Conservation (phyloP, 108 stramenopile genomes). For the Conticribra guillardii region DNA sequence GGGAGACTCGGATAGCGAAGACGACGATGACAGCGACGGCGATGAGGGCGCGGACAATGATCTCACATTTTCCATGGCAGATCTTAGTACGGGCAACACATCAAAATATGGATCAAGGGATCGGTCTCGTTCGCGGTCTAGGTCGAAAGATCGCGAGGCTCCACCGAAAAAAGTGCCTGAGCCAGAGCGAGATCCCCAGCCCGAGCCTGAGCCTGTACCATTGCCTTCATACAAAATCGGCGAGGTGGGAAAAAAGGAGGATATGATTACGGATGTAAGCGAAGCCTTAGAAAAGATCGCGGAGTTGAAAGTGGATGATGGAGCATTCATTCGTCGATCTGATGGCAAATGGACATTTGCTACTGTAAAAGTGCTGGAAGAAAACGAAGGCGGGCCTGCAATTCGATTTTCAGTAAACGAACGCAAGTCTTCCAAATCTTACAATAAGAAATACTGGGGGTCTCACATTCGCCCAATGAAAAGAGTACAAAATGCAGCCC, state of each 20-base stretch:
- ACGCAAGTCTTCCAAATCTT: slow-evolving; percentile 45
- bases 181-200: neutral
- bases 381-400: slow-evolving; percentile 28
- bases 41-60: slow-evolving; percentile 30
- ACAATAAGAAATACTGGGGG: slow-evolving; percentile 49
- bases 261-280: slow-evolving; percentile 37
- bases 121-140: slow-evolving; percentile 39
- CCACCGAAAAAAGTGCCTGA: slow-evolving; percentile 1
- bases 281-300: slow-evolving; percentile 24
- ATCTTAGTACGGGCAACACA: slow-evolving; percentile 18
- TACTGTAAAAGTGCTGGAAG: slow-evolving; percentile 35
- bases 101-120: slow-evolving; percentile 17
- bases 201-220: slow-evolving; percentile 8
- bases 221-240: slow-evolving; percentile 37
- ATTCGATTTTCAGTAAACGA: slow-evolving; percentile 44
- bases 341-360: slow-evolving; percentile 56
- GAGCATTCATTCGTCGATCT: slow-evolving; percentile 48
- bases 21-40: slow-evolving; percentile 31
- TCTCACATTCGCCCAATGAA: slow-evolving; percentile 49
- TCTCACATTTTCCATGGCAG: slow-evolving; percentile 42
- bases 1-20: slow-evolving; percentile 42
- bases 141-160: slow-evolving; percentile 27
- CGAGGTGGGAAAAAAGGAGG: slow-evolving; percentile 27
- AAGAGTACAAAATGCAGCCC: too few species aligned
- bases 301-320: slow-evolving; percentile 33